Evolutionary conservation across 2,329 filamentous ascomycete species (phyloP).

Genomic region (Trichoderma polysporum): DNA sequence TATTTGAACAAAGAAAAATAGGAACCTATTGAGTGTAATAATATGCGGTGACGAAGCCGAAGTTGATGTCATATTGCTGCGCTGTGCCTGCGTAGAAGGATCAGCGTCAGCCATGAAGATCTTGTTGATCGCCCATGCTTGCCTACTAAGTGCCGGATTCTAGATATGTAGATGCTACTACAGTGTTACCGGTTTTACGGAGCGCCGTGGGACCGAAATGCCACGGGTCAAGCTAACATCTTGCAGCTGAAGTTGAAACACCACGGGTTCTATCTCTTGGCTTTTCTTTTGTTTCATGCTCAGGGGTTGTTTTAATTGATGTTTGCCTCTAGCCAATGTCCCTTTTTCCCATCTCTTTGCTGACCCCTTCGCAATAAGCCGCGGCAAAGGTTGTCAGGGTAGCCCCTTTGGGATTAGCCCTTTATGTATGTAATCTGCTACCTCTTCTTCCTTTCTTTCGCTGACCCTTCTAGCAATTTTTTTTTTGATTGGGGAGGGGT

Average conservation of each 20-base stretch:
- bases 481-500: background rate
- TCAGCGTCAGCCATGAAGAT: slow-evolving; percentile 12
- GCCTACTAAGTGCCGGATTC: background rate
- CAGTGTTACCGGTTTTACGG: slow-evolving; percentile 6
- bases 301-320: background rate
- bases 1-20: background rate
- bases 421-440: background rate
- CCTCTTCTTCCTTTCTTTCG: background rate
- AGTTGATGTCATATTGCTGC: background rate
- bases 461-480: background rate
- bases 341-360: background rate
- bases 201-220: background rate
- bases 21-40: background rate
- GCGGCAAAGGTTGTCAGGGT: background rate
- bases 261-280: background rate
- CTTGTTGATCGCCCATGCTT: slow-evolving; percentile 10
- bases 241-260: slow-evolving; percentile 14
- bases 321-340: background rate
- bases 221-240: background rate
- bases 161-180: slow-evolving; percentile 8
- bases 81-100: background rate
- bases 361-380: background rate
- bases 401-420: background rate
- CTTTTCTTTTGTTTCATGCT: slow-evolving; percentile 1
- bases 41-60: background rate